These are phyloP conservation scores for Ganoderma resinaceum DNA, from an alignment of 1,284 basidiomycete species.

Conservation along the genomic window DNA sequence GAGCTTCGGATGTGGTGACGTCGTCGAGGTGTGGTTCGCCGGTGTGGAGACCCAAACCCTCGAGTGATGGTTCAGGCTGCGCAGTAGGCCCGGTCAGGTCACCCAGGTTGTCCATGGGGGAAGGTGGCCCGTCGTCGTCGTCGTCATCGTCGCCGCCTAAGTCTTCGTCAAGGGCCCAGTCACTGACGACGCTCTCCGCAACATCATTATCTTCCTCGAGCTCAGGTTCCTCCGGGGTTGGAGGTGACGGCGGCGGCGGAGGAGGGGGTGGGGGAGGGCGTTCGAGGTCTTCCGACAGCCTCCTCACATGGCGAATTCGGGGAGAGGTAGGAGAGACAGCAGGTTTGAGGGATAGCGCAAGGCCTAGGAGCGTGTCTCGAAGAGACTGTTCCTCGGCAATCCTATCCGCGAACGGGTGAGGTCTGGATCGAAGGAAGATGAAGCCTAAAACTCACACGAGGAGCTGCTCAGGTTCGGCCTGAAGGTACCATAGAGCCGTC, in stretches of 20 bases:
- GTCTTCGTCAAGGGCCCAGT: slow-evolving; percentile 28
- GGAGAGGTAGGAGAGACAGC: slow-evolving; percentile 27
- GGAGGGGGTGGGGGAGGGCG: slow-evolving; percentile 8
- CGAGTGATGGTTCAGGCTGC: background rate
- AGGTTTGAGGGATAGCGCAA: slow-evolving; percentile 20
- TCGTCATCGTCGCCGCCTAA: background rate
- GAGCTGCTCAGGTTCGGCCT: slow-evolving; percentile 19
- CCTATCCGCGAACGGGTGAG: slow-evolving; percentile 11
- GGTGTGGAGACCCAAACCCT: slow-evolving; percentile 12
- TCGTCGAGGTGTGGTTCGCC: background rate
- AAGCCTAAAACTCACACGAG: slow-evolving; percentile 9
- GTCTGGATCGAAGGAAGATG: background rate
- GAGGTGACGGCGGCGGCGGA: slow-evolving; percentile 15
- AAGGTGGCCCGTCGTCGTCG: background rate
- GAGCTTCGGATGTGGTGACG: background rate
- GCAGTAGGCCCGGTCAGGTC: no score
- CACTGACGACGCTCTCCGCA: slow-evolving; percentile 25
- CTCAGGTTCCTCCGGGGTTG: slow-evolving; percentile 16
- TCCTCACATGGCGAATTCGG: slow-evolving; percentile 11
- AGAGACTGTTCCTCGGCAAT: slow-evolving; percentile 15
- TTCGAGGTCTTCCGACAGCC: slow-evolving; percentile 18
- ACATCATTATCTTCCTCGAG: slow-evolving; percentile 22
- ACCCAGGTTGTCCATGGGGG: background rate
- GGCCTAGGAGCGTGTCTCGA: slow-evolving; percentile 15
- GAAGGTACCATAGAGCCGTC: slow-evolving; percentile 22